Evolutionary conservation across 2,329 filamentous ascomycete genomes (phyloP).

Genomic region (Myrmaecium sp.): DNA sequence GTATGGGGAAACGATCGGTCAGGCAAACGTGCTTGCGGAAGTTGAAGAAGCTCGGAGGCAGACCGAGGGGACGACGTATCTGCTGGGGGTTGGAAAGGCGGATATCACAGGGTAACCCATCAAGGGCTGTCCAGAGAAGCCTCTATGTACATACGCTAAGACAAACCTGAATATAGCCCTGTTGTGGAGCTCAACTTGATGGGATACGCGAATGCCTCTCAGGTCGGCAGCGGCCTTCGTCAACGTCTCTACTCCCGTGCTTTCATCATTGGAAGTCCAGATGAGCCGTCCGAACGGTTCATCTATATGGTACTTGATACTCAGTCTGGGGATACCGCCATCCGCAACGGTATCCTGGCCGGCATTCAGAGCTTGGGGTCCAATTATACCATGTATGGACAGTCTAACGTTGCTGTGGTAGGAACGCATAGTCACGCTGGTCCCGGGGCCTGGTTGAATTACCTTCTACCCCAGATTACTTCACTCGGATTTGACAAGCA

Average conservation of each 20-base stretch:
- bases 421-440: conserved; percentile 89
- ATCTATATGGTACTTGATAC: conserved; percentile 80
- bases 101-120: conserved; percentile 48
- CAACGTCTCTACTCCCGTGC: conserved; percentile 79
- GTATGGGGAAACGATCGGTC: background rate
- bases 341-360: conserved; percentile 73
- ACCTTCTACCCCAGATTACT: conserved; percentile 80
- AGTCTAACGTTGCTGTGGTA: conserved; percentile 73
- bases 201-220: conserved; percentile 76
- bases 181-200: conserved; percentile 84
- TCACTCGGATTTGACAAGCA: conserved; percentile 72
- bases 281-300: conserved; percentile 52
- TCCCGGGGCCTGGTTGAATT: conserved; percentile 87
- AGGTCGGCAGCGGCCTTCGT: conserved; percentile 67
- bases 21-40: conserved; percentile 1
- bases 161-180: conserved; percentile 32
- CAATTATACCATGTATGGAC: conserved; percentile 57
- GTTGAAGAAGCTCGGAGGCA: background rate
- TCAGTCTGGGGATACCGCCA: conserved; percentile 73
- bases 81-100: conserved; percentile 53
- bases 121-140: background rate
- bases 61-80: conserved; percentile 25
- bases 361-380: conserved; percentile 51
- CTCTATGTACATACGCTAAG: too few species aligned
- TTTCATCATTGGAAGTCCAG: conserved; percentile 64